Evolutionary conservation across 305 asterid genomes (phyloP), one percentile per base, ranked within the genome.

Genomic region (Fraxinus ornus): DNA sequence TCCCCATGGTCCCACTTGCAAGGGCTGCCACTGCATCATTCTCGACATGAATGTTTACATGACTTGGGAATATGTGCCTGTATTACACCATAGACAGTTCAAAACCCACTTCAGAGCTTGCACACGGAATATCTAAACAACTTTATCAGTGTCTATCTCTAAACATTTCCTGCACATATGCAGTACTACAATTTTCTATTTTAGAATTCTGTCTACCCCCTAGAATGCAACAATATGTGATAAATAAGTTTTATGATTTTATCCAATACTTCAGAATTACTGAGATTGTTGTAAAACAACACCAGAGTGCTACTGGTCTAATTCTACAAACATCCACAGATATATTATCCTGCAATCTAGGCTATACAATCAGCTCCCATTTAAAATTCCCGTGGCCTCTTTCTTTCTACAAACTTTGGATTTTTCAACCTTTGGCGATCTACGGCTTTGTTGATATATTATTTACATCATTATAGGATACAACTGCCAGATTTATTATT

Each of bases 21-120:
- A 95, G 97, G 86, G 99, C 99, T 74, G 94, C 97, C 78, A 95
- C 95, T 82, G 99, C 97, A 88, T 95, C 98, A 90, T 95, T 95
- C 83, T 83, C 92, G 78, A 93, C 94, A 52, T 92, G 88, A 81
- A 95, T 85, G 88, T 88, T 90, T 79, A 93, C 93, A 88, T 90
- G 84, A 70, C 83, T 78, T 30, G 96, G 96, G 83, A 95, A 93
- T 80, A 91, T 87, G 76, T 75, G 89, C 93, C 98, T 95, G 92
- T 74, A 82, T 79, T 37, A 79, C 52, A 55, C 22, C 44, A 78
- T 28, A 57, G 60, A 57, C 33, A 80, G 81, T 80, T 84, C 78
- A 84, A 66, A 83, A 84, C 74, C 75, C 64, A 79, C 55, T 78
- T 37, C 72, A 36, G 28, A 78, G 76, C 62, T 52, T 44, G 44